phyloP scores from a whole-genome alignment of 441 rosid genomes.

The Melastoma candidum region DNA sequence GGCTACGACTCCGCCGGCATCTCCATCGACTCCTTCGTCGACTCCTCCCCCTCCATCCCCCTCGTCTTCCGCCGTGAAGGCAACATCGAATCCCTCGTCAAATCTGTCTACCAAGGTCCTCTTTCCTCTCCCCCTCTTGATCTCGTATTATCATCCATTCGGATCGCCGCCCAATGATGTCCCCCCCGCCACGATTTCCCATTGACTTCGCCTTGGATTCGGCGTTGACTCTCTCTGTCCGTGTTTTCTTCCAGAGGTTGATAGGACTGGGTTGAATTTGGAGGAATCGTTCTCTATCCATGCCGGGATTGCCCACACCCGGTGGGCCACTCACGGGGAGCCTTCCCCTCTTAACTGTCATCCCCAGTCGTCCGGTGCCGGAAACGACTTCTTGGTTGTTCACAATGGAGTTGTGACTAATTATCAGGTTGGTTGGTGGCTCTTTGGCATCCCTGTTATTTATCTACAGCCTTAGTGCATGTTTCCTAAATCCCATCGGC shows the following conservation, averaged over 20 bases:
- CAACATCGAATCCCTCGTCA: constrained; percentile 94
- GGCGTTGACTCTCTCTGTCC: not conserved
- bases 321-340: constrained; percentile 98
- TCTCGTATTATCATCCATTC: no score
- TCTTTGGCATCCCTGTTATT: not conserved
- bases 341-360: constrained; percentile 92
- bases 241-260: constrained; percentile 40
- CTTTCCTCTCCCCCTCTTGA: not conserved
- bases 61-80: constrained; percentile 88
- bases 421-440: constrained; percentile 49
- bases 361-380: constrained; percentile 81
- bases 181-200: not conserved
- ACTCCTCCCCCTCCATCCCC: constrained; percentile 23
- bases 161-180: no score
- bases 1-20: constrained; percentile 95
- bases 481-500: no score
- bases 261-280: constrained; percentile 49
- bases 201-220: constrained; percentile 1
- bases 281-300: constrained; percentile 58
- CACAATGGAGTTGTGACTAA: constrained; percentile 92
- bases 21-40: constrained; percentile 44
- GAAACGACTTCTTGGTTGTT: constrained; percentile 83
- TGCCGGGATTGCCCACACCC: constrained; percentile 94
- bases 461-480: not conserved
- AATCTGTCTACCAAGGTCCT: constrained; percentile 69